A percentile compares a stretch with the other conserved stretches of the same genome.
Conservation (phyloP, 306 rosid genomes). For the Dryas octopetala region DNA sequence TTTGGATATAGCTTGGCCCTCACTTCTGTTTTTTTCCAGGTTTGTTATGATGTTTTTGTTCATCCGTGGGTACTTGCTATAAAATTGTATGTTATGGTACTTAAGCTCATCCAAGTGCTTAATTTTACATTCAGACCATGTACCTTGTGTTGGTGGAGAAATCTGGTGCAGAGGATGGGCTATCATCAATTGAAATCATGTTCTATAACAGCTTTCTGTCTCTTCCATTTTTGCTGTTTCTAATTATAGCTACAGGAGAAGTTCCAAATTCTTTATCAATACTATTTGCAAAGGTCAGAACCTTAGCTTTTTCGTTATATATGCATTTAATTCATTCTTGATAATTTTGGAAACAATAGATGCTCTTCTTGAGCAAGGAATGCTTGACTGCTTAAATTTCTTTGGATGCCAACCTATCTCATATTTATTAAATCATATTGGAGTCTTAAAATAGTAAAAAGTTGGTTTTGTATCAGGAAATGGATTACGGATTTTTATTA, state of each 20-base stretch:
- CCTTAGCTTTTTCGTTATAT: constrained; percentile 22
- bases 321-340: constrained; percentile 9
- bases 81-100: neutral
- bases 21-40: constrained; percentile 94
- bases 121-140: constrained; percentile 69
- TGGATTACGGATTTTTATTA: neutral
- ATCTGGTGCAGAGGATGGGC: constrained; percentile 96
- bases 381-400: constrained; percentile 6
- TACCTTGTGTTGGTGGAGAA: constrained; percentile 91
- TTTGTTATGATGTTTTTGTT: constrained; percentile 27
- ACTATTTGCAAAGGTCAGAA: constrained; percentile 74
- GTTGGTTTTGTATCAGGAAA: neutral
- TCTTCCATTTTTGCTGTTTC: constrained; percentile 84
- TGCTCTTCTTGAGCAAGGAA: constrained; percentile 7
- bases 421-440: neutral
- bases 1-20: constrained; percentile 91
- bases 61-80: neutral
- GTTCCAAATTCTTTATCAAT: constrained; percentile 77
- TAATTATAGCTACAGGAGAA: constrained; percentile 85
- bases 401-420: neutral
- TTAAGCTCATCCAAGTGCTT: constrained; percentile 34
- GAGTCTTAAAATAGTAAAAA: neutral
- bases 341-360: constrained; percentile 2
- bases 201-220: constrained; percentile 90
- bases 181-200: constrained; percentile 90